Percentiles rank a stretch among this genome's conserved stretches.
phyloP scores from a whole-genome alignment of 2,329 filamentous ascomycete genomes.

The Pestalotiopsis sp. region DNA sequence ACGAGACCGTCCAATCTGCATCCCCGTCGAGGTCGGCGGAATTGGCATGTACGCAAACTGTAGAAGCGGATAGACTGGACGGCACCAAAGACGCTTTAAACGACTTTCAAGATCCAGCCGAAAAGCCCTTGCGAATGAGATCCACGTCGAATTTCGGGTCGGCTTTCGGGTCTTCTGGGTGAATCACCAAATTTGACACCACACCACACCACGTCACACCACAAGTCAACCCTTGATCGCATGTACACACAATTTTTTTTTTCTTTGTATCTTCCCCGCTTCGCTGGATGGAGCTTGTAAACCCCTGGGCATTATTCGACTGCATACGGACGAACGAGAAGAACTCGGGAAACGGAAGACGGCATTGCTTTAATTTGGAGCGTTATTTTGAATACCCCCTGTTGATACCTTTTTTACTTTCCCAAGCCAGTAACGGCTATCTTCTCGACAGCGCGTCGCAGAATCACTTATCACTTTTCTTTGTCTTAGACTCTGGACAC shows the following conservation, averaged over 20 bases:
- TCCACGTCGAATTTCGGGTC: conserved; percentile 12
- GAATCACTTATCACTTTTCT: neutral
- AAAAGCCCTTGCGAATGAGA: conserved; percentile 11
- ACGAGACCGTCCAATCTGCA: neutral
- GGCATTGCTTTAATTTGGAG: conserved; percentile 7
- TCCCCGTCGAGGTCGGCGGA: neutral
- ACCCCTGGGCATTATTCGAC: neutral
- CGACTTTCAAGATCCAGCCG: conserved; percentile 5
- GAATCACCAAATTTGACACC: neutral
- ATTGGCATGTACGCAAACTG: neutral
- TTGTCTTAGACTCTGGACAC: neutral
- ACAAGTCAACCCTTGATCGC: neutral
- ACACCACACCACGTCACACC: neutral
- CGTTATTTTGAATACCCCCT: conserved; percentile 14
- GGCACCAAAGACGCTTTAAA: neutral
- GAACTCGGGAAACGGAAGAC: neutral
- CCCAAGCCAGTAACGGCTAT: neutral
- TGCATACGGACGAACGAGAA: neutral
- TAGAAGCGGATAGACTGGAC: neutral
- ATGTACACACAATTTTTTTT: neutral
- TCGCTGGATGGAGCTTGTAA: neutral
- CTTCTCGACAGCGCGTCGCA: neutral
- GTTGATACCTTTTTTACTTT: conserved; percentile 16
- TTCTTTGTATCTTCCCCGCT: conserved; percentile 6
- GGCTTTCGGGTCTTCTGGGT: conserved; percentile 4